Conservation (phyloP, 345 rosid species). For the Syzygium aqueum region DNA sequence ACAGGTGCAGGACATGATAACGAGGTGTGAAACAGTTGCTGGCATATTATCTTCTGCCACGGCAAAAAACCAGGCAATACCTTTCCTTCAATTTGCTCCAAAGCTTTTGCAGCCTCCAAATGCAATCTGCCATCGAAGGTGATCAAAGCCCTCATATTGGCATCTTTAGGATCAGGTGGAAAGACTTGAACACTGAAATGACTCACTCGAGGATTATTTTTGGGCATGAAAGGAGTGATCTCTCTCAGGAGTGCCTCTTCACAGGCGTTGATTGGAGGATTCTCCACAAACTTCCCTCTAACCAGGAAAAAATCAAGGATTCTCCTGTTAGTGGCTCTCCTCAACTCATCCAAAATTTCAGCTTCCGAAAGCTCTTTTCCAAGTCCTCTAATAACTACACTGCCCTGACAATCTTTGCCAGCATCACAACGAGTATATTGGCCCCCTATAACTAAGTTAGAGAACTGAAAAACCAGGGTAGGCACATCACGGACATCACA, state of each 20-base stretch:
- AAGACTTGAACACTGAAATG: conserved; percentile 52
- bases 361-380: conserved; percentile 57
- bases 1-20: conserved; percentile 56
- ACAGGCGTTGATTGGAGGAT: conserved; percentile 37
- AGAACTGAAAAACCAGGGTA: conserved; percentile 28
- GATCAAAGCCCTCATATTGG: conserved; percentile 42
- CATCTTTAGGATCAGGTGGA: conserved; percentile 39
- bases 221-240: conserved; percentile 56
- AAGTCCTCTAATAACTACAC: conserved; percentile 37
- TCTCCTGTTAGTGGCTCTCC: conserved; percentile 32
- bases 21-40: conserved; percentile 69
- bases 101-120: conserved; percentile 92
- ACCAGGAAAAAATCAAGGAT: conserved; percentile 44
- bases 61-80: conserved; percentile 53
- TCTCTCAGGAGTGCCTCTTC: conserved; percentile 44
- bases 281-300: conserved; percentile 39
- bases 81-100: conserved; percentile 71
- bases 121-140: conserved; percentile 76
- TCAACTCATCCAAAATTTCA: conserved; percentile 48
- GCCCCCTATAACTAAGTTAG: conserved; percentile 38
- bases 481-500: conserved; percentile 37
- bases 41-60: conserved; percentile 82
- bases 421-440: conserved; percentile 22
- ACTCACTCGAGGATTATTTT: conserved; percentile 30
- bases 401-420: conserved; percentile 17